Evolutionary conservation across 495 filamentous ascomycete species (phyloP).

Genomic region (Talaromyces thailandensis): DNA sequence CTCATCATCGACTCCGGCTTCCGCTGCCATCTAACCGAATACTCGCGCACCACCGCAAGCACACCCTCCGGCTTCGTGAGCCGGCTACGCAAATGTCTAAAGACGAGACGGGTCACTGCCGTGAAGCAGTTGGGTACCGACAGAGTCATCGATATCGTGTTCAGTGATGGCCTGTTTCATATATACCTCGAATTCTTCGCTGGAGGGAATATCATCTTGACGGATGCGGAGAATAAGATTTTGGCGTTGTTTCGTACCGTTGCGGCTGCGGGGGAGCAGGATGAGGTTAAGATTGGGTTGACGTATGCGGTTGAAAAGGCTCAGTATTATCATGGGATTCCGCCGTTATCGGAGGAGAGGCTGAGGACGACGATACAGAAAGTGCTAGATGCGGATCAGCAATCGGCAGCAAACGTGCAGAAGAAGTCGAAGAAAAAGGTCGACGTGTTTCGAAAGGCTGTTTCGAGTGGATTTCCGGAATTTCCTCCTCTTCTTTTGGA

Average conservation of each 20-base stretch:
- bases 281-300: slow-evolving; percentile 63
- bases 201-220: slow-evolving; percentile 88
- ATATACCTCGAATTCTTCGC: slow-evolving; percentile 95
- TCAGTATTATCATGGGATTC: slow-evolving; percentile 70
- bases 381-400: slow-evolving; percentile 45
- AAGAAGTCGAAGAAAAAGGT: slow-evolving; percentile 76
- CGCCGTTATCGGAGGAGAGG: slow-evolving; percentile 62
- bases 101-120: slow-evolving; percentile 72
- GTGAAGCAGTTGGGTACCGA: slow-evolving; percentile 87
- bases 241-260: slow-evolving; percentile 76
- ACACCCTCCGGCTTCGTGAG: slow-evolving; percentile 77
- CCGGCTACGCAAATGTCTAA: slow-evolving; percentile 75
- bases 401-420: slow-evolving; percentile 33
- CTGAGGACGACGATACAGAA: slow-evolving; percentile 60
- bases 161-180: slow-evolving; percentile 81
- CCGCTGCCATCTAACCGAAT: slow-evolving; percentile 87
- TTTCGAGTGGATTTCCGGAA: slow-evolving; percentile 77
- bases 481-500: slow-evolving; percentile 81
- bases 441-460: slow-evolving; percentile 65
- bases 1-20: slow-evolving; percentile 91
- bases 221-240: slow-evolving; percentile 70
- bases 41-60: slow-evolving; percentile 73
- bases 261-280: slow-evolving; percentile 56
- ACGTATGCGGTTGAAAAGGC: slow-evolving; percentile 73
- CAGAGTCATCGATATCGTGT: slow-evolving; percentile 83